These are phyloP conservation scores for Plasmodium relictum DNA, from an alignment of 169 alveolate genomes.

Conservation along the genomic window DNA sequence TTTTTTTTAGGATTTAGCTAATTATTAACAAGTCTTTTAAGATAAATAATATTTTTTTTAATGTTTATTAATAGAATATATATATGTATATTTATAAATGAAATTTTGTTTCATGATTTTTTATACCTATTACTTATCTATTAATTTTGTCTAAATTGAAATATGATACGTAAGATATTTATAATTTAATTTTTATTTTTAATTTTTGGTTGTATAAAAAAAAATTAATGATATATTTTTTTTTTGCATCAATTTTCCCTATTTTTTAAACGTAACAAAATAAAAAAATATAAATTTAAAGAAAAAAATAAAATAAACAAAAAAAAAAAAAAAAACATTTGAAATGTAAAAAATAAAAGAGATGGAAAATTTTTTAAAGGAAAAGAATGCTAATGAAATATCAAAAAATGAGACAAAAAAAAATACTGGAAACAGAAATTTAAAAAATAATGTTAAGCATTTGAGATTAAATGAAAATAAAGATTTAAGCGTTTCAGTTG, in stretches of 20 bases:
- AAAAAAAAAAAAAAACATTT: constrained; percentile 6
- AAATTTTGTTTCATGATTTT: no score
- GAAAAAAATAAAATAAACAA: constrained; percentile 12
- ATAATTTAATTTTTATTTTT: not conserved
- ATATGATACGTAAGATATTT: not conserved
- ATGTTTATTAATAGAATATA: no score
- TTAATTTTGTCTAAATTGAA: no score
- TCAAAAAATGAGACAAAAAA: constrained; percentile 24
- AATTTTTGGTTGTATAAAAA: not conserved
- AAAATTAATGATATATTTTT: not conserved
- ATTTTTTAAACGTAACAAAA: constrained; percentile 10
- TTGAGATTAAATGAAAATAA: constrained; percentile 4
- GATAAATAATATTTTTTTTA: no score
- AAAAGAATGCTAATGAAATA: constrained; percentile 1
- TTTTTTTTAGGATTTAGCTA: no score
- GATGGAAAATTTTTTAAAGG: constrained; percentile 28
- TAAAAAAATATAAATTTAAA: not conserved
- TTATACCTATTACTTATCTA: no score
- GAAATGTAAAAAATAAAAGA: not conserved
- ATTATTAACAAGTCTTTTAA: no score
- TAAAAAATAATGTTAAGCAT: constrained; percentile 1
- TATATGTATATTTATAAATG: no score
- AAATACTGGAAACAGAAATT: constrained; percentile 11
- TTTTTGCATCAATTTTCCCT: not conserved
- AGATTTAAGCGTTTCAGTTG: not conserved